Base-by-base conservation (phyloP, 2,329 filamentous ascomycete genomes). In the Colletotrichum chrysophilum region DNA sequence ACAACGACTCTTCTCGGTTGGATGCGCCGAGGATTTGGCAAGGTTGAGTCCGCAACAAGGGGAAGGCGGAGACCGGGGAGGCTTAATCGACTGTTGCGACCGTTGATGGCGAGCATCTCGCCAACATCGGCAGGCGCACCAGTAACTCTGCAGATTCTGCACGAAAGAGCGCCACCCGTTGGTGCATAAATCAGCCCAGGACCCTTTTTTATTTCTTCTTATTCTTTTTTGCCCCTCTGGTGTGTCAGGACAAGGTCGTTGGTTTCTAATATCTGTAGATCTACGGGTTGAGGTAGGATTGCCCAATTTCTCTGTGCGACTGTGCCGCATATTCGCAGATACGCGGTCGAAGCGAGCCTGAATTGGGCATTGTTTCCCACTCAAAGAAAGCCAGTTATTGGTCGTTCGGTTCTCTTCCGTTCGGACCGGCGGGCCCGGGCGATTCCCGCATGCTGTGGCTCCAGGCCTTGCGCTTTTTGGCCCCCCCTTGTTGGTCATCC, bases 181-280 rank as follows among this genome's bases (percentile, higher is more conserved):
- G 62, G 43, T 56, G 70, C 73, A 48, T 21, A 52, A 67, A 75
- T 73, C 73, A 75, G 73, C 32, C 64, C 69, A 73, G 73, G 48
- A 73, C 70, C 70, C 62, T 73, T 28, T 67, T 64, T 68, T 36
- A 36, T 61, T 48, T 66, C 67, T 75, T 60, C 26, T 65, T 65
- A 55, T 55, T 9, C 26, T 3, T 14, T 48, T 26, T 48, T 32
- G 28, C 30, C 52, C 60, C 60, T 60, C 66, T 13, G 4, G 1
- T 36, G 60, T 60, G 60, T 52, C 62, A 67, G 28, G 10, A 16
- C 24, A 64, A 18, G 43, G 60, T 28, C 18, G 26, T 64, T 64
- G n/a, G 21, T 55, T 30, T 34, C 36, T 67, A 30, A 24, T 52
- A 48, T 60, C 32, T 26, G 26, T 60, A 24, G 14, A 26, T 10